phyloP scores from a whole-genome alignment of 139 green algal species.

The Cymbomonas tetramitiformis region DNA sequence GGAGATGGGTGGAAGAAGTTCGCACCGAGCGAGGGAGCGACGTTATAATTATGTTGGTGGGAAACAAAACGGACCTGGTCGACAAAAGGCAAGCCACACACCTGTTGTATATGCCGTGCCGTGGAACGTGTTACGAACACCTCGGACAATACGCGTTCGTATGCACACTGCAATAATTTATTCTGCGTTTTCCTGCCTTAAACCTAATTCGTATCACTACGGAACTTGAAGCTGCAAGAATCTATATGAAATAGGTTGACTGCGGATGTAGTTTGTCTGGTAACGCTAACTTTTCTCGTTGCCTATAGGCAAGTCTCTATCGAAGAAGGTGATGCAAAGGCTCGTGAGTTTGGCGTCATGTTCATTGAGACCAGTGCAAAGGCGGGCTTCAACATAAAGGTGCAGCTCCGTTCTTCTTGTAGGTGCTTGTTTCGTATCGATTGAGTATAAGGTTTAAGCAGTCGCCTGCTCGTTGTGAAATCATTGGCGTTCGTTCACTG shows the following conservation, averaged over 20 bases:
- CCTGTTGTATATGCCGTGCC: too few relatives aligned
- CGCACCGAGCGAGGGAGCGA: conserved; percentile 83
- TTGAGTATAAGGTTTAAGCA: conserved; percentile 29
- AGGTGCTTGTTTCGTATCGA: background rate
- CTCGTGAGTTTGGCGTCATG: conserved; percentile 79
- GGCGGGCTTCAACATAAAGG: conserved; percentile 98
- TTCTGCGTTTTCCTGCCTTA: too few relatives aligned
- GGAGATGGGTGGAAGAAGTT: conserved; percentile 92
- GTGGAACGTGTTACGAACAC: too few relatives aligned
- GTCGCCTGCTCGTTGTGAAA: too few relatives aligned
- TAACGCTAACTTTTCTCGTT: conserved; percentile 96
- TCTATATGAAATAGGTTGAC: too few relatives aligned
- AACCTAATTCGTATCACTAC: too few relatives aligned
- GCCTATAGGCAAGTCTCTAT: conserved; percentile 86
- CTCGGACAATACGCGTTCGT: too few relatives aligned
- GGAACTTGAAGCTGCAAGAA: too few relatives aligned
- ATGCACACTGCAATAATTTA: too few relatives aligned
- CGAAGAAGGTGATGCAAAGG: conserved; percentile 83
- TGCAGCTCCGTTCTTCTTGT: conserved; percentile 10
- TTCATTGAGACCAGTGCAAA: conserved; percentile 98
- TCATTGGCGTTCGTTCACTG: too few relatives aligned
- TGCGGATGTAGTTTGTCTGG: too few relatives aligned
- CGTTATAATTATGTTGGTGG: conserved; percentile 95
- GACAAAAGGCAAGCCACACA: conserved; percentile 83
- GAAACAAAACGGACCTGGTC: conserved; percentile 97